Evolutionary conservation across 2,329 filamentous ascomycete species (phyloP).

Genomic region (Fusarium virguliforme): DNA sequence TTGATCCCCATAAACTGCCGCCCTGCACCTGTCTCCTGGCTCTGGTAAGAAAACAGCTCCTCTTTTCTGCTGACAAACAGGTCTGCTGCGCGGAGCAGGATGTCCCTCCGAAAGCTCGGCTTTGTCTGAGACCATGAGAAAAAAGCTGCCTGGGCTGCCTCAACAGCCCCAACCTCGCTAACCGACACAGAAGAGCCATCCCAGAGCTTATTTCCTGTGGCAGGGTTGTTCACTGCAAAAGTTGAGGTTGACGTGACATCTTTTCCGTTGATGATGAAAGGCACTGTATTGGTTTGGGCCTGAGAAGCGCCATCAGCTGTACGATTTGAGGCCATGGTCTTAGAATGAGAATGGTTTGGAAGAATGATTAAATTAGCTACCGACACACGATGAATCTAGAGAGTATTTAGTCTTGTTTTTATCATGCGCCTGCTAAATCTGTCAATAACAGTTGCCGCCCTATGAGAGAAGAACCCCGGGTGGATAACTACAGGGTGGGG

Average conservation of each 20-base stretch:
- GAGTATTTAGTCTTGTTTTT: slow-evolving; percentile 5
- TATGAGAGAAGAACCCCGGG: not conserved
- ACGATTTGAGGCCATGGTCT: not conserved
- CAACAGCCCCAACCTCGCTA: not conserved
- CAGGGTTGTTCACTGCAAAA: not conserved
- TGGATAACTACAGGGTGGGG: slow-evolving; percentile 1
- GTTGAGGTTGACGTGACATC: not conserved
- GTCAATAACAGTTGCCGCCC: not conserved
- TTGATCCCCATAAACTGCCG: not conserved
- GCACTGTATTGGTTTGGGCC: not conserved
- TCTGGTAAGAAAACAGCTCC: not conserved
- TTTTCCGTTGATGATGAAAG: not conserved
- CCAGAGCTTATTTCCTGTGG: not conserved
- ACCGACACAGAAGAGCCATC: not conserved
- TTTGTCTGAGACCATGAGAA: not conserved
- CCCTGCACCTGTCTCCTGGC: not conserved
- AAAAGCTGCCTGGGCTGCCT: not conserved
- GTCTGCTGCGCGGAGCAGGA: not conserved
- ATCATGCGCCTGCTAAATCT: not conserved
- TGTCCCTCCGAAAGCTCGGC: not conserved
- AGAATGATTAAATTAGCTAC: not conserved
- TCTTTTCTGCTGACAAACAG: not conserved
- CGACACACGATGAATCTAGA: not conserved
- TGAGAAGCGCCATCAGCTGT: not conserved
- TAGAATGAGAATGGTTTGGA: not conserved